Conservation (phyloP, 352 stramenopile genomes). For the Phytophthora hybrid region DNA sequence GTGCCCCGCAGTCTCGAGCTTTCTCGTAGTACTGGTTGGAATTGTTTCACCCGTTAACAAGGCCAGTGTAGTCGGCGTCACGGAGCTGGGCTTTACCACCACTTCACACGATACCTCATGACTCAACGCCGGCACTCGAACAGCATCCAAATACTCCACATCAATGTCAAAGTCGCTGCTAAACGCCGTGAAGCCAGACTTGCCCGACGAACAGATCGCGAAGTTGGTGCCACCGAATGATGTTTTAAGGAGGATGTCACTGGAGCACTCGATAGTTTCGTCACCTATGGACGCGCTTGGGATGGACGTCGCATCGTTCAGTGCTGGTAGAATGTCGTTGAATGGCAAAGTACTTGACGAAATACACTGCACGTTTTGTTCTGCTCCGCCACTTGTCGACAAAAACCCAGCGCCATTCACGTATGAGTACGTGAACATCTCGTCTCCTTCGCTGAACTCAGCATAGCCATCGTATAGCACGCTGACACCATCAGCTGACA, state of each 20-base stretch:
- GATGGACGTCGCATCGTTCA: slow-evolving; percentile 24
- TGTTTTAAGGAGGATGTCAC: slow-evolving; percentile 39
- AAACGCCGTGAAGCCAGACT: slow-evolving; percentile 38
- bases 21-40: not conserved
- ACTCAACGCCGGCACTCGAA: not conserved
- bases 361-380: slow-evolving; percentile 26
- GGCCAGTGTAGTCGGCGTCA: slow-evolving; percentile 1
- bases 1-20: slow-evolving; percentile 17
- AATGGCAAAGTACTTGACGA: slow-evolving; percentile 25
- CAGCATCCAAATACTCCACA: slow-evolving; percentile 30
- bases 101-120: slow-evolving; percentile 12
- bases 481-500: slow-evolving; percentile 12
- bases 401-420: slow-evolving; percentile 36
- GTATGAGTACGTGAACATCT: slow-evolving; percentile 34
- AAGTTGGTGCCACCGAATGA: slow-evolving; percentile 35
- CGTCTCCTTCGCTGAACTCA: slow-evolving; percentile 24
- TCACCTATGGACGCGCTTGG: slow-evolving; percentile 19
- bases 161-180: slow-evolving; percentile 45
- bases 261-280: slow-evolving; percentile 29
- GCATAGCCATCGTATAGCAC: slow-evolving; percentile 45
- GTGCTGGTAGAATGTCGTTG: slow-evolving; percentile 29
- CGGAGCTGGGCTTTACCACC: not conserved
- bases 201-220: slow-evolving; percentile 32
- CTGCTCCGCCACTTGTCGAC: slow-evolving; percentile 1
- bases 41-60: not conserved